Percentiles rank a stretch among this genome's conserved stretches.
Conservation (phyloP, 768 basidiomycete genomes). For the Saitozyma podzolica region DNA sequence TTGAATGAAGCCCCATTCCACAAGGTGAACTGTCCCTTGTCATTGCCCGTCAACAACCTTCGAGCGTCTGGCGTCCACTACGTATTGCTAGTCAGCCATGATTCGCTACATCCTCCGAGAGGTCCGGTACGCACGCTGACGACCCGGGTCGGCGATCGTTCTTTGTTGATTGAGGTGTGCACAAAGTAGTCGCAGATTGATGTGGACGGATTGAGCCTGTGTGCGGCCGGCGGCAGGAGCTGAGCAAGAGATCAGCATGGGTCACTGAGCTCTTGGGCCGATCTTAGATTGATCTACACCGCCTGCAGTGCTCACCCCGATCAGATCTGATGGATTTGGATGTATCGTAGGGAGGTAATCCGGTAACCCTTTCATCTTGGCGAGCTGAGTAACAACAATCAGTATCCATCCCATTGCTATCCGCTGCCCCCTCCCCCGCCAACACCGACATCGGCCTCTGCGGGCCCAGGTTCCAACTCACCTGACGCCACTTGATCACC, state of each 20-base stretch:
- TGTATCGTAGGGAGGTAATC: constrained; percentile 61
- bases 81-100: background rate
- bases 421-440: too few relatives aligned
- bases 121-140: constrained; percentile 69
- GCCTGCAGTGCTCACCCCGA: constrained; percentile 64
- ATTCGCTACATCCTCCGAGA: constrained; percentile 3
- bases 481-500: constrained; percentile 80
- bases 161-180: constrained; percentile 98
- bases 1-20: constrained; percentile 99
- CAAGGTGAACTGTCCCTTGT: constrained; percentile 94
- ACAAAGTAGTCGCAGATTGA: constrained; percentile 96
- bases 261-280: background rate
- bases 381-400: constrained; percentile 12
- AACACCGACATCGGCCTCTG: background rate
- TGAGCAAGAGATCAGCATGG: constrained; percentile 50
- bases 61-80: constrained; percentile 98
- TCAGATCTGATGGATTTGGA: constrained; percentile 74
- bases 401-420: too few relatives aligned
- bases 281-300: background rate
- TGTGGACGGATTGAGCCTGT: constrained; percentile 84
- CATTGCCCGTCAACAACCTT: constrained; percentile 88
- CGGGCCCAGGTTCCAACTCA: constrained; percentile 53
- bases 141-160: constrained; percentile 93
- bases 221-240: constrained; percentile 92
- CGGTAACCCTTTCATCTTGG: constrained; percentile 54